These are phyloP conservation scores for Jaltomata sinuosa DNA, from an alignment of 257 asterid genomes.

Conservation along the genomic window DNA sequence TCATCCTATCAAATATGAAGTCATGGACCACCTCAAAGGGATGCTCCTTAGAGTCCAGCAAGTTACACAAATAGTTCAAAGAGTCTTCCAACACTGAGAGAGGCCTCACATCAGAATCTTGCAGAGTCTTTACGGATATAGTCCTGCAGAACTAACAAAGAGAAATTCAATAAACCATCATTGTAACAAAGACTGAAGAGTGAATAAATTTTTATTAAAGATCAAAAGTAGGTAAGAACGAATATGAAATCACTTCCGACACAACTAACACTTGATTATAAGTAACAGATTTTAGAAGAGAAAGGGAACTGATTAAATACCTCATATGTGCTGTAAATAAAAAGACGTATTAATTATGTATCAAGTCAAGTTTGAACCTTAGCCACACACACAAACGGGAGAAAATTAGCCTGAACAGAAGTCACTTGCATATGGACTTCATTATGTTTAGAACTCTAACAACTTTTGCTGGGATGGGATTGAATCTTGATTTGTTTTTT, in stretches of 20 bases:
- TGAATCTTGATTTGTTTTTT: neutral
- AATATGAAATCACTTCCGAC: neutral
- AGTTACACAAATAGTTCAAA: constrained; percentile 51
- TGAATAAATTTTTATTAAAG: neutral
- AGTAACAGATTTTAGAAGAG: neutral
- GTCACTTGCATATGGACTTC: neutral
- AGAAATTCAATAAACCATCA: neutral
- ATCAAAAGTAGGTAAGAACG: neutral
- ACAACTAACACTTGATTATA: neutral
- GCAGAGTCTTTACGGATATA: constrained; percentile 37
- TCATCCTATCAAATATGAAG: constrained; percentile 81
- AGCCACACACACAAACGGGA: neutral
- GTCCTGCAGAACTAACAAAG: constrained; percentile 86
- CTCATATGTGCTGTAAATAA: neutral
- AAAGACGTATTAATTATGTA: neutral
- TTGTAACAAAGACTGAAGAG: neutral
- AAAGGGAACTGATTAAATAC: neutral
- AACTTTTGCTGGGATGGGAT: neutral
- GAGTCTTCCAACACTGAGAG: constrained; percentile 68
- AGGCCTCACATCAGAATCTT: constrained; percentile 80
- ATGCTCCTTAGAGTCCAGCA: constrained; percentile 46
- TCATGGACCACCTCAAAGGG: constrained; percentile 83
- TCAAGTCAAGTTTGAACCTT: neutral
- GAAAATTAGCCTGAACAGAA: neutral
- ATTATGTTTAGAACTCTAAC: neutral